These are phyloP conservation scores for Melastoma candidum DNA, from an alignment of 441 rosid species.

Conservation along the genomic window DNA sequence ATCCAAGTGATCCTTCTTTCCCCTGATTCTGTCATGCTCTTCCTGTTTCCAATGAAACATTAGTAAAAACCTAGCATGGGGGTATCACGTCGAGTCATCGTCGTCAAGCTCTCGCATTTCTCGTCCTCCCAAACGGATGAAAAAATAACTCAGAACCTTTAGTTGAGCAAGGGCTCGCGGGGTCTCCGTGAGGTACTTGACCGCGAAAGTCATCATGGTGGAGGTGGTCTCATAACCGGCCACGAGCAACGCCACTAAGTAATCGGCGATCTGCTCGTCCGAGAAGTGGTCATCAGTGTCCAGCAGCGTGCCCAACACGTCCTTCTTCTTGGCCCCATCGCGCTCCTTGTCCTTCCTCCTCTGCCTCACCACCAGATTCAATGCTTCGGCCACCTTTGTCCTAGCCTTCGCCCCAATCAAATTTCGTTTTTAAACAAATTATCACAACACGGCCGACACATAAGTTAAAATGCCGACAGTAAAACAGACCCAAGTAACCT, in stretches of 20 bases:
- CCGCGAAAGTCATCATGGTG: conserved; percentile 34
- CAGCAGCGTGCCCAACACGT: no score
- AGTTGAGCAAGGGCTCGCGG: conserved; percentile 31
- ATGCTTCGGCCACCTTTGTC: no score
- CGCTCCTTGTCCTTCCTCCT: no score
- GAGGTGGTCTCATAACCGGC: conserved; percentile 71
- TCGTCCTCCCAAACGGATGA: background rate
- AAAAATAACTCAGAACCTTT: conserved; percentile 27
- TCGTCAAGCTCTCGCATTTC: background rate
- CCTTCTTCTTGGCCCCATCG: no score
- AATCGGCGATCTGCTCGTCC: conserved; percentile 54
- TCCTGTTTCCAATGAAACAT: conserved; percentile 15
- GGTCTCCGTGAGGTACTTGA: conserved; percentile 34
- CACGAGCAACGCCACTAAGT: conserved; percentile 45
- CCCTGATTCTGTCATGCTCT: conserved; percentile 41
- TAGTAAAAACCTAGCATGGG: background rate
- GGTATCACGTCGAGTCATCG: background rate
- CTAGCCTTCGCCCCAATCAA: no score
- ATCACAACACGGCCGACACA: no score
- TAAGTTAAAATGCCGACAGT: no score
- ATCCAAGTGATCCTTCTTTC: conserved; percentile 30
- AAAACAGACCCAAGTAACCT: no score
- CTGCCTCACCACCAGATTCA: no score
- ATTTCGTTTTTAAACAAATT: no score
- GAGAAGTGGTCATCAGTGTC: conserved; percentile 20